These are phyloP conservation scores for Agaricus bisporus DNA, from an alignment of 768 basidiomycete species.

Conservation along the genomic window DNA sequence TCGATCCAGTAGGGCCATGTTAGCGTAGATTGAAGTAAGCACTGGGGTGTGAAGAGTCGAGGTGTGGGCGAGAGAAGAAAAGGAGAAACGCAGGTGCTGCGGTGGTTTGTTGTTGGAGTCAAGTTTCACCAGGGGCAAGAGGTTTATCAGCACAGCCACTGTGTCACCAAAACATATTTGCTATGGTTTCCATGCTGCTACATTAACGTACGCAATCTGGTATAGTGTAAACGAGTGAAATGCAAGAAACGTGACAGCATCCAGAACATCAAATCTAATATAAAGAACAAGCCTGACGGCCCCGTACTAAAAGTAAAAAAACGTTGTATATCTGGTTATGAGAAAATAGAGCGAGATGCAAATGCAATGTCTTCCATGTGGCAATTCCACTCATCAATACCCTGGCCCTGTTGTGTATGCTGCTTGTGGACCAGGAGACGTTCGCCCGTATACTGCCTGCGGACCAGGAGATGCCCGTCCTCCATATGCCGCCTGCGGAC, in stretches of 20 bases:
- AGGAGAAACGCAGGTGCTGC: neutral
- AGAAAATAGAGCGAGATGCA: neutral
- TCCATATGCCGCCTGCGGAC: slow-evolving; percentile 22
- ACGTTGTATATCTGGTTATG: neutral
- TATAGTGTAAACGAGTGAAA: slow-evolving; percentile 9
- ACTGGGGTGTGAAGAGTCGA: neutral
- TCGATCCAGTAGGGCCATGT: slow-evolving; percentile 52
- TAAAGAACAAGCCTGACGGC: slow-evolving; percentile 4
- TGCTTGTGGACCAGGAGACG: slow-evolving; percentile 27
- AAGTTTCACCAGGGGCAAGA: neutral
- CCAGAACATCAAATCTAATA: slow-evolving; percentile 9
- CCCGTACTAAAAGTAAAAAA: neutral
- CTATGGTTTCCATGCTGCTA: slow-evolving; percentile 8
- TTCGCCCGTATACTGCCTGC: slow-evolving; percentile 22
- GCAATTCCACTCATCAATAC: slow-evolving; percentile 28
- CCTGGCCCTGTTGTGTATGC: slow-evolving; percentile 25
- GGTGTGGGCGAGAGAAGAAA: neutral
- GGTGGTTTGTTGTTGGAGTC: slow-evolving; percentile 5
- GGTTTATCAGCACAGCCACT: slow-evolving; percentile 7
- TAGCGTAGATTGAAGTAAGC: slow-evolving; percentile 1
- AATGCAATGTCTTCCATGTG: slow-evolving; percentile 3
- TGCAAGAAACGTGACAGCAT: slow-evolving; percentile 8
- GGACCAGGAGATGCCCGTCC: slow-evolving; percentile 27
- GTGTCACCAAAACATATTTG: neutral
- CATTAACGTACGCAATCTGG: slow-evolving; percentile 11